Evolutionary conservation across 2,329 filamentous ascomycete genomes (phyloP).

Genomic region (Fusarium kyushuense): DNA sequence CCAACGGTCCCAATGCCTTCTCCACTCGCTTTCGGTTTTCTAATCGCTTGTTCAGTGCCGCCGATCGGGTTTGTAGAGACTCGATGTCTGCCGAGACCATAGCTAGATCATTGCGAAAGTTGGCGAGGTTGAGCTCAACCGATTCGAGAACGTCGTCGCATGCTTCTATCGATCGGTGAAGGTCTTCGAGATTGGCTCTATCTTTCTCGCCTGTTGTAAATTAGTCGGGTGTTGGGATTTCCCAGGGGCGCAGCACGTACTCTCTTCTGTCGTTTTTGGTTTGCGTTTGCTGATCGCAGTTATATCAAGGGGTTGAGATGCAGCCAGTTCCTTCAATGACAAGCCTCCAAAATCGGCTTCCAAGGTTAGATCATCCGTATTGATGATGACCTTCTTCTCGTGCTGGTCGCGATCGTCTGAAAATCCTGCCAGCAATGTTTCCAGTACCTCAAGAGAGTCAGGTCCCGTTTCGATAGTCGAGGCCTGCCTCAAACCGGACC

Average conservation of each 20-base stretch:
- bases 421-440: constrained; percentile 56
- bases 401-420: constrained; percentile 28
- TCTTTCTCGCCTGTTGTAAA: constrained; percentile 75
- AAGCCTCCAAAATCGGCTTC: constrained; percentile 84
- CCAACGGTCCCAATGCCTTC: constrained; percentile 84
- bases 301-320: constrained; percentile 48
- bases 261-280: constrained; percentile 76
- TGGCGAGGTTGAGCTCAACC: constrained; percentile 91
- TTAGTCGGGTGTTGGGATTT: background rate
- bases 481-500: constrained; percentile 74
- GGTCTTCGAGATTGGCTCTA: constrained; percentile 85
- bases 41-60: constrained; percentile 83
- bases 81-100: constrained; percentile 96
- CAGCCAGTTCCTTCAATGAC: constrained; percentile 78
- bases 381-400: constrained; percentile 49
- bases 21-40: constrained; percentile 93
- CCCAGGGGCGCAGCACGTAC: constrained; percentile 60
- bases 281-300: constrained; percentile 54
- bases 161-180: constrained; percentile 88
- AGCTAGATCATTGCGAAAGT: constrained; percentile 93
- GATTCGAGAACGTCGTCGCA: constrained; percentile 95
- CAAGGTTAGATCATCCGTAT: constrained; percentile 67
- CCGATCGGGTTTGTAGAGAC: constrained; percentile 87
- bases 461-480: constrained; percentile 64
- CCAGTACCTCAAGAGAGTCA: constrained; percentile 79